Percentiles rank a stretch among this genome's conserved stretches.
phyloP scores from a whole-genome alignment of 2,329 filamentous ascomycete species.

The Penicillium occitanis region DNA sequence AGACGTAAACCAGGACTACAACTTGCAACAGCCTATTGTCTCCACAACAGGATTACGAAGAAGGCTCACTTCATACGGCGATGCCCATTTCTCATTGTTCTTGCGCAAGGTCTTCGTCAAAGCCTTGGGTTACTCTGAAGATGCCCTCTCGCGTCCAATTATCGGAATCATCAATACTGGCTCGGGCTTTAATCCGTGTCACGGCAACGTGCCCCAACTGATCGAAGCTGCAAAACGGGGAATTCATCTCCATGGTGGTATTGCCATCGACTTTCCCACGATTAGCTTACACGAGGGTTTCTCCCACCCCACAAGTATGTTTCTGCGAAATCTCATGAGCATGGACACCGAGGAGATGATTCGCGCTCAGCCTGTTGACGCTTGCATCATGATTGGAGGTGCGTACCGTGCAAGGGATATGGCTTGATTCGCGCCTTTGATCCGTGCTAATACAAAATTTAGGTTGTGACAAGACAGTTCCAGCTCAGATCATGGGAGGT shows the following conservation, averaged over 20 bases:
- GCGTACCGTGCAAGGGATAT: slow-evolving; percentile 23
- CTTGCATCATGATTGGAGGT: slow-evolving; percentile 67
- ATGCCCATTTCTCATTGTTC: slow-evolving; percentile 73
- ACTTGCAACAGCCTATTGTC: neutral
- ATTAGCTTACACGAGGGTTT: slow-evolving; percentile 72
- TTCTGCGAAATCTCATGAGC: slow-evolving; percentile 70
- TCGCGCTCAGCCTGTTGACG: slow-evolving; percentile 67
- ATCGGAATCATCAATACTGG: slow-evolving; percentile 74
- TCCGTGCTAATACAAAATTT: neutral
- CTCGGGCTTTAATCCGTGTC: slow-evolving; percentile 72
- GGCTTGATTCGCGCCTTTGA: too few relatives aligned
- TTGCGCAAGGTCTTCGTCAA: slow-evolving; percentile 77
- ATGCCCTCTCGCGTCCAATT: slow-evolving; percentile 67
- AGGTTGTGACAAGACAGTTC: slow-evolving; percentile 74
- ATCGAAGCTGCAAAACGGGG: slow-evolving; percentile 70
- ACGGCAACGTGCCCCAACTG: slow-evolving; percentile 69
- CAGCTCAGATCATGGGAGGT: slow-evolving; percentile 72
- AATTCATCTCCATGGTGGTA: slow-evolving; percentile 64
- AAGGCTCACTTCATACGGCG: slow-evolving; percentile 67
- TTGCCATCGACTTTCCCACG: slow-evolving; percentile 71
- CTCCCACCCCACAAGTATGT: slow-evolving; percentile 71
- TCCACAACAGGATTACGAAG: slow-evolving; percentile 58
- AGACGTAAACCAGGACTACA: neutral
- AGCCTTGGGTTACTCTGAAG: slow-evolving; percentile 70
- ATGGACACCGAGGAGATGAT: slow-evolving; percentile 83